phyloP scores from a whole-genome alignment of 352 stramenopile species.

The Achlya hypogyna region DNA sequence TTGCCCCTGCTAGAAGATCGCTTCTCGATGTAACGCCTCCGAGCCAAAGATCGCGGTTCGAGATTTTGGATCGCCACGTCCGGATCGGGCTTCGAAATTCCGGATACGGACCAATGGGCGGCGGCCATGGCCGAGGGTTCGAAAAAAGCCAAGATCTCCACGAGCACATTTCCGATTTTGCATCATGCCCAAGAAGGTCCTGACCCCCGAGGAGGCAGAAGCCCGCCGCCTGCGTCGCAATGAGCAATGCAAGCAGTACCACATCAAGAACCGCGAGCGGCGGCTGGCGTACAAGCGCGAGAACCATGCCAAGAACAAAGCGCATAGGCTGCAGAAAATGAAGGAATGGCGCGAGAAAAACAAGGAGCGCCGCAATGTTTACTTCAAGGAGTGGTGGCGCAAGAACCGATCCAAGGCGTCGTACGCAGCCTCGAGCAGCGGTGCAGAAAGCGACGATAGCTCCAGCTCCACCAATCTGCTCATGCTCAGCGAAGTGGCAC shows the following conservation, averaged over 20 bases:
- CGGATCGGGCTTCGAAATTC: slow-evolving; percentile 6
- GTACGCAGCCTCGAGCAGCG: not conserved
- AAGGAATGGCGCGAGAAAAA: slow-evolving; percentile 22
- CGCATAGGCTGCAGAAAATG: slow-evolving; percentile 19
- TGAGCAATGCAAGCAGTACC: slow-evolving; percentile 20
- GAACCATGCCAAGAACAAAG: slow-evolving; percentile 21
- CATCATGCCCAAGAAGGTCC: slow-evolving; percentile 16
- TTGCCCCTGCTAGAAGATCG: not conserved
- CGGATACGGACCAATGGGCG: not conserved
- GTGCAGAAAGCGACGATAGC: not conserved
- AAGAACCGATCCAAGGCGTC: slow-evolving; percentile 2
- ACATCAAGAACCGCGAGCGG: slow-evolving; percentile 21
- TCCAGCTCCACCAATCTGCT: slow-evolving; percentile 4
- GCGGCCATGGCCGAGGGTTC: too few relatives aligned
- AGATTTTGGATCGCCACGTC: slow-evolving; percentile 17
- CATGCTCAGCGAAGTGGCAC: slow-evolving; percentile 17
- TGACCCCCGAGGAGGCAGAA: slow-evolving; percentile 15
- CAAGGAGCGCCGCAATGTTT: slow-evolving; percentile 16
- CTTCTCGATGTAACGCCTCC: not conserved
- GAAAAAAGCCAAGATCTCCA: slow-evolving; percentile 15
- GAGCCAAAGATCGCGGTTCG: slow-evolving; percentile 10
- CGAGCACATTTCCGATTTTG: not conserved
- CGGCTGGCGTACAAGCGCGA: slow-evolving; percentile 19
- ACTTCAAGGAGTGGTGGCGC: slow-evolving; percentile 21
- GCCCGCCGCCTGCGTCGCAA: slow-evolving; percentile 17